Evolutionary conservation across 1,139 yeast species (phyloP).

Genomic region (Candida sanyaensis): DNA sequence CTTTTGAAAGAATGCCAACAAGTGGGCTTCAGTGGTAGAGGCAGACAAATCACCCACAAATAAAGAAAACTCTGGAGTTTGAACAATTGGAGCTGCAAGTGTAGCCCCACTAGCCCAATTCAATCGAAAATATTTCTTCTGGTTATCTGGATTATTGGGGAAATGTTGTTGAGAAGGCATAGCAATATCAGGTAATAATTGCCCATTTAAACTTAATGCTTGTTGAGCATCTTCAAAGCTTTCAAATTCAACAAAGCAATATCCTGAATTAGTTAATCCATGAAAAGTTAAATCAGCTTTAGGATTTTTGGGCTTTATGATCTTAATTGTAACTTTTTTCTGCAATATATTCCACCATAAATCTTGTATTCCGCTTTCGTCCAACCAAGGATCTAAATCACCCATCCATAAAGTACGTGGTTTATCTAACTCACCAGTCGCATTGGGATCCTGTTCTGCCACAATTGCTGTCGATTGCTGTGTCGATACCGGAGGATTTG

Average conservation of each 20-base stretch:
- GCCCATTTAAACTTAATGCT: slow-evolving; percentile 66
- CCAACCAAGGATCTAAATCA: slow-evolving; percentile 74
- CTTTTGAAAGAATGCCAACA: slow-evolving; percentile 65
- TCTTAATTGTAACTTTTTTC: slow-evolving; percentile 48
- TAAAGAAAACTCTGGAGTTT: slow-evolving; percentile 58
- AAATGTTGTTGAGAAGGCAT: slow-evolving; percentile 47
- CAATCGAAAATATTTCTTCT: slow-evolving; percentile 61
- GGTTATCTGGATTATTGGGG: slow-evolving; percentile 51
- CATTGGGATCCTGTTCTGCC: slow-evolving; percentile 14
- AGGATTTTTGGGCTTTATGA: slow-evolving; percentile 49
- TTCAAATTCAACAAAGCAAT: slow-evolving; percentile 72
- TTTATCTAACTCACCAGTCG: slow-evolving; percentile 22
- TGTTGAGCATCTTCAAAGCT: slow-evolving; percentile 63
- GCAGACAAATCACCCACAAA: slow-evolving; percentile 83
- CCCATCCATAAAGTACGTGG: slow-evolving; percentile 79
- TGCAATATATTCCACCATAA: slow-evolving; percentile 57
- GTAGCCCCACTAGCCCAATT: slow-evolving; percentile 79
- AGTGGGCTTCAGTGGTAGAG: slow-evolving; percentile 68
- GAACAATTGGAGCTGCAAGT: slow-evolving; percentile 51
- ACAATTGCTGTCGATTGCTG: slow-evolving; percentile 33
- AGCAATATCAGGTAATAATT: slow-evolving; percentile 58
- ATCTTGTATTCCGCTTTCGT: slow-evolving; percentile 57
- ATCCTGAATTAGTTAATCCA: slow-evolving; percentile 61
- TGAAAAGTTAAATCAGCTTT: slow-evolving; percentile 26
- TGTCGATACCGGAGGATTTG: slow-evolving; percentile 45